Conservation (phyloP, 2,329 filamentous ascomycete species). For the Cordyceps cateniannulata region DNA sequence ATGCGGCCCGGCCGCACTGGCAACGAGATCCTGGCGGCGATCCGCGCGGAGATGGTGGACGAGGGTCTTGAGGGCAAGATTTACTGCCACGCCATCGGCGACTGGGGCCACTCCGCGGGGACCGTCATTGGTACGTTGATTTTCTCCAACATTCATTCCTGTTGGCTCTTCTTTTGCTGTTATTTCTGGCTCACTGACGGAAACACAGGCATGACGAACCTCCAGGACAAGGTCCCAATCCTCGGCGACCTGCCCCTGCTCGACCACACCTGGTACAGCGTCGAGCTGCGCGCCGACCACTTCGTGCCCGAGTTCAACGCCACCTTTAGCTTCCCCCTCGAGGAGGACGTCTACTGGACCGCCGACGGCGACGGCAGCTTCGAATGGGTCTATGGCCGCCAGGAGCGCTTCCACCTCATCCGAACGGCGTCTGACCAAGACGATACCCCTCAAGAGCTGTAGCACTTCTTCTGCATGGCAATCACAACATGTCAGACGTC, state of each 20-base stretch:
- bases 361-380: conserved; percentile 32
- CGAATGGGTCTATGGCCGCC: conserved; percentile 43
- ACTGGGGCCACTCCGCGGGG: conserved; percentile 45
- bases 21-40: conserved; percentile 36
- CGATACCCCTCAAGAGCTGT: neutral
- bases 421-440: conserved; percentile 11
- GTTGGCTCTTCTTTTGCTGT: neutral
- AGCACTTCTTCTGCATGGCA: neutral
- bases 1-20: conserved; percentile 39
- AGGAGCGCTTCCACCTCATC: conserved; percentile 38
- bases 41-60: conserved; percentile 32
- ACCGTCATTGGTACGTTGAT: conserved; percentile 38
- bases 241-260: conserved; percentile 40
- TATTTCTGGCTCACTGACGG: neutral
- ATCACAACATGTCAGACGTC: neutral
- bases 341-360: conserved; percentile 45
- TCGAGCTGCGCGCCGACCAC: conserved; percentile 43
- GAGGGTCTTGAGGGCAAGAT: conserved; percentile 41
- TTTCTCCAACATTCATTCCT: too few relatives aligned
- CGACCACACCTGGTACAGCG: conserved; percentile 41
- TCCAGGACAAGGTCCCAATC: conserved; percentile 40
- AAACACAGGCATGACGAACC: conserved; percentile 42
- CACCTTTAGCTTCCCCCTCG: conserved; percentile 40
- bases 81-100: conserved; percentile 44
- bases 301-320: conserved; percentile 38